Evolutionary conservation across 768 basidiomycete species (phyloP), one percentile per base, ranked within the genome.

Genomic region (Termitomyces sp.): DNA sequence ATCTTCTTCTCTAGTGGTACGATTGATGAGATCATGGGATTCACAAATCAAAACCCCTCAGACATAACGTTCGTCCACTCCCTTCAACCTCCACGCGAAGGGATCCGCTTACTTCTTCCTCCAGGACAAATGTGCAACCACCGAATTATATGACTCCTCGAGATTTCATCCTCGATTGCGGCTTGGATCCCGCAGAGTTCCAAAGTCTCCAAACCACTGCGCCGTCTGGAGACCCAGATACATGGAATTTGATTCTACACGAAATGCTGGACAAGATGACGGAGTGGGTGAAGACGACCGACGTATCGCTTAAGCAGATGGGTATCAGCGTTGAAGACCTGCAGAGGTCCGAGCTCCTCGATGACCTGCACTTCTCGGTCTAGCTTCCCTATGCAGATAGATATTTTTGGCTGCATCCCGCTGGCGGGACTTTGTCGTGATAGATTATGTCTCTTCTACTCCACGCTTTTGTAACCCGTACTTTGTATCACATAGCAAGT

Each of bases 191-290:
- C 14, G 22, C 35, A 5, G 54, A 55, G 8, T 55, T 55, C 18
- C 14, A 55, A 28, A 46, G 54, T 38, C 54, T 55, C 24, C 44
- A 55, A 26, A 35, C n/a, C 3, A 40, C 52, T 20, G 13, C 41
- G 13, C 32, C 41, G 1, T 35, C 10, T 14, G 54, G 46, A 28
- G 54, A 55, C 26, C n/a, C 9, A 14, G 54, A 55, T 28, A 47
- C 44, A 2, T 55, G 54, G 54, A 38, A 47, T 9, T 38, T 18
- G 16, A 46, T 55, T 20, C 11, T 55, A n/a, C 54, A 55, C 9
- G 54, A 55, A 36, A 38, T 55, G 44, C 36, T 55, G n/a, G 54
- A 55, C 33, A 55, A 55, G n/a, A 46, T 55, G 44, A 55, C 54
- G 35, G 54, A 55, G 38, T 55, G 54, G 54, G 45, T 36, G 8